Evolutionary conservation across 768 basidiomycete species (phyloP).

Genomic region (Leccinum uliginosum): DNA sequence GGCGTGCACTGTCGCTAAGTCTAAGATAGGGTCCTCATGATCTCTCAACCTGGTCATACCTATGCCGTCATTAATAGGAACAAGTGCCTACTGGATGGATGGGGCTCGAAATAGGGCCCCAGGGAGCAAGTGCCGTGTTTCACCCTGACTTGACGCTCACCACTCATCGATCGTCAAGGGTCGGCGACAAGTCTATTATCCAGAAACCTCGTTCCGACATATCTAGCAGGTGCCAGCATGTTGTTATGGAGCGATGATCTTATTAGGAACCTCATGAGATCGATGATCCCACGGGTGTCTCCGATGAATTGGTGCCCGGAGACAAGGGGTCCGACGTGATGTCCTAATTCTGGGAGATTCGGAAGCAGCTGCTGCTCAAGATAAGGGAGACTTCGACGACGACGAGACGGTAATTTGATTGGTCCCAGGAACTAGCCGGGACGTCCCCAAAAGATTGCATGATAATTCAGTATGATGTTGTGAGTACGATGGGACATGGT

Average conservation of each 20-base stretch:
- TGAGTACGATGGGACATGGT: slow-evolving; percentile 54
- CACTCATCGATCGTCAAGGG: background rate
- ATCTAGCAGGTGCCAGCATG: background rate
- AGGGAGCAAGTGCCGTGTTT: background rate
- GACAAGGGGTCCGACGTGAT: background rate
- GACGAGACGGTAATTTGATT: background rate
- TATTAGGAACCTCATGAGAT: background rate
- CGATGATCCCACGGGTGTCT: background rate
- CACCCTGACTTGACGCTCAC: background rate
- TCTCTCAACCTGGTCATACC: background rate
- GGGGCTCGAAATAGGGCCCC: background rate
- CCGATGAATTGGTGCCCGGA: background rate
- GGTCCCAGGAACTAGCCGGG: background rate
- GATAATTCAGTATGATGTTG: slow-evolving; percentile 50
- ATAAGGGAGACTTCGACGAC: background rate
- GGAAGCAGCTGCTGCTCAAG: too few species aligned
- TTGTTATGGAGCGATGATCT: background rate
- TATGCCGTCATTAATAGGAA: background rate
- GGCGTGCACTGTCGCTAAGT: background rate
- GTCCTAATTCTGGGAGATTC: background rate
- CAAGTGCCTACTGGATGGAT: background rate
- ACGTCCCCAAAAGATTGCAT: background rate
- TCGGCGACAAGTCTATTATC: background rate
- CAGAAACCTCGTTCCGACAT: background rate
- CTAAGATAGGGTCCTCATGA: background rate